Conservation (phyloP, 2,329 filamentous ascomycete genomes). For the Trichoderma hamatum region DNA sequence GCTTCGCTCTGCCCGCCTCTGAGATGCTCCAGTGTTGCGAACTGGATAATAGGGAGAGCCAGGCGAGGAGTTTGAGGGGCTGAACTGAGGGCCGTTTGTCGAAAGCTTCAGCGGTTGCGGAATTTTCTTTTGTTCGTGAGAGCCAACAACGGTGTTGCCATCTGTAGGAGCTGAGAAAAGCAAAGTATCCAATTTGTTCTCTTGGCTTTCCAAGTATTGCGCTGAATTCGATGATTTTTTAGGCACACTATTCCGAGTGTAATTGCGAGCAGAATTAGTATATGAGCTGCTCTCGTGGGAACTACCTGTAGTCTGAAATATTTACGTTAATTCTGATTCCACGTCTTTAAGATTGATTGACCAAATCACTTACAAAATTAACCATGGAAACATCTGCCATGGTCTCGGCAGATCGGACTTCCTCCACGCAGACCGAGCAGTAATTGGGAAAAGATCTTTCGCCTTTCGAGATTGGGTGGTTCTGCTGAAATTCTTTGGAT, state of each 20-base stretch:
- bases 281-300: not conserved
- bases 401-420: conserved; percentile 33
- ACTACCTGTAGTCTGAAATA: not conserved
- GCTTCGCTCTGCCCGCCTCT: conserved; percentile 37
- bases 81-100: not conserved
- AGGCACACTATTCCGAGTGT: not conserved
- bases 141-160: not conserved
- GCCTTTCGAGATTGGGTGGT: conserved; percentile 32
- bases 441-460: conserved; percentile 40
- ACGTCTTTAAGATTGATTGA: not conserved
- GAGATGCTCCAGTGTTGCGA: conserved; percentile 34
- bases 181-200: not conserved
- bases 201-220: not conserved
- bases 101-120: conserved; percentile 6
- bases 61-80: conserved; percentile 21
- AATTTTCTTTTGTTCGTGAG: not conserved
- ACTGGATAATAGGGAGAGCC: conserved; percentile 31
- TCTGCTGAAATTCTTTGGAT: conserved; percentile 34
- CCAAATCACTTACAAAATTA: conserved; percentile 32
- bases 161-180: not conserved
- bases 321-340: not conserved
- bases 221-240: not conserved
- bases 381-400: conserved; percentile 36
- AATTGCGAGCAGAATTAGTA: too few species aligned
- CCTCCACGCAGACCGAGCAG: conserved; percentile 36